Base-by-base conservation (phyloP, 108 stramenopile species). In the Nitzschia inconspicua region DNA sequence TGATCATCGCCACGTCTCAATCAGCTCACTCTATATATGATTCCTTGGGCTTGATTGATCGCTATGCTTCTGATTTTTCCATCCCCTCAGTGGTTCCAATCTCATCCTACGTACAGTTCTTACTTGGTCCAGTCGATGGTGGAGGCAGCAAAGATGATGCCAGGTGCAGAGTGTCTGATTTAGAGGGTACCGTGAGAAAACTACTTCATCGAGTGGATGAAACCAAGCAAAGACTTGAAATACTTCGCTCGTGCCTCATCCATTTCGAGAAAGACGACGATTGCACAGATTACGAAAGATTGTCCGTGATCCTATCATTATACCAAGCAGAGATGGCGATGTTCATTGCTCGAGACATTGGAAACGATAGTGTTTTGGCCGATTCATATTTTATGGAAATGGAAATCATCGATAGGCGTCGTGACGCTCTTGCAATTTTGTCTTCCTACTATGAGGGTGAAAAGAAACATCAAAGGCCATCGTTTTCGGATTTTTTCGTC, bases 361-460 rank as follows among this genome's bases (percentile, higher is more conserved):
- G 54, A 54, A 47, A 30, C 10, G 35, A 48, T 8, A 47, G 46
- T 35, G 44, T 14, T 4, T 4, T 30, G 11, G 13, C 43, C 3
- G n/a, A 39, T 8, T 64, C 63, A 9, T 8, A 22, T 4, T 47
- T 35, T 14, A 20, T 51, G 22, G 91, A 93, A 39, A 60, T 81
- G 8, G 73, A 66, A 47, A 31, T 59, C 22, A 74, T 93, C 36
- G 83, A 80, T 44, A 72, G 92, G 55, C 68, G 88, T 23, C 78
- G 68, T 36, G 88, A 93, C 65, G 84, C 81, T 20, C 64, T 93
- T 16, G 74, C 78, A 14, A 70, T 93, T 35, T 60, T 93, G 19
- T 77, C 74, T 24, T 80, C 82, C n/a, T 77, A 74, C 46, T 89
- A 86, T 53, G 66, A 82, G 30, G 83, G 70, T 9, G 60, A 77